Evolutionary conservation across 2,329 filamentous ascomycete genomes (phyloP), one percentile per base, ranked within the genome.

Genomic region (Fusarium armeniacum): DNA sequence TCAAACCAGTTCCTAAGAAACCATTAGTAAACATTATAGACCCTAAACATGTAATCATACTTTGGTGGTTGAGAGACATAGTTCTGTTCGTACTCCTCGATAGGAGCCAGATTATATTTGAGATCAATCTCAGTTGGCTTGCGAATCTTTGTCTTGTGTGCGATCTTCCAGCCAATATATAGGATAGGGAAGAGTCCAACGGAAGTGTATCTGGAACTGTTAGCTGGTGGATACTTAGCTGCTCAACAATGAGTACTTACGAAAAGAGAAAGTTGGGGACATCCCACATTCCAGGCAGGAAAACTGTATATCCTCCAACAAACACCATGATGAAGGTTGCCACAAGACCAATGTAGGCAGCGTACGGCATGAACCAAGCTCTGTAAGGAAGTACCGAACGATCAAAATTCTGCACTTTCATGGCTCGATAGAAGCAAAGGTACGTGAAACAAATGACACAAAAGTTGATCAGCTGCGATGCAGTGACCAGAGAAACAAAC

Each of bases 221-320:
- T 22, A 65, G 52, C 5, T 5, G 1, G 1, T 18, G 13, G 3
- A 0, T 7, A 0, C 0, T 0, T 3, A 1, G 1, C 2, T 2
- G 1, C 1, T 12, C 4, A 0, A 0, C 0, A 4, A 9, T 13
- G 80, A 3, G 4, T 9, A 81, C 85, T 82, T 72, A 89, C 78
- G 89, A 91, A 78, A 93, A 93, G 30, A 95, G 78, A 76, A 95
- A 96, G 9, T 86, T 88, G 9, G 90, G 85, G 0, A 91, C 76
- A 62, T 88, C 84, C 92, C 91, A 95, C 6, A 85, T 84, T 1
- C 86, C 82, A 0, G 90, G 89, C 46, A 94, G 77, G 73, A 95
- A 96, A 2, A 94, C 91, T 0, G 89, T 86, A 67, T 94, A 95
- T 0, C 92, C 92, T 11, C 90, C 88, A 2, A 94, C 88, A 71